phyloP scores from a whole-genome alignment of 2,329 filamentous ascomycete species.

The Ascochyta koolunga region DNA sequence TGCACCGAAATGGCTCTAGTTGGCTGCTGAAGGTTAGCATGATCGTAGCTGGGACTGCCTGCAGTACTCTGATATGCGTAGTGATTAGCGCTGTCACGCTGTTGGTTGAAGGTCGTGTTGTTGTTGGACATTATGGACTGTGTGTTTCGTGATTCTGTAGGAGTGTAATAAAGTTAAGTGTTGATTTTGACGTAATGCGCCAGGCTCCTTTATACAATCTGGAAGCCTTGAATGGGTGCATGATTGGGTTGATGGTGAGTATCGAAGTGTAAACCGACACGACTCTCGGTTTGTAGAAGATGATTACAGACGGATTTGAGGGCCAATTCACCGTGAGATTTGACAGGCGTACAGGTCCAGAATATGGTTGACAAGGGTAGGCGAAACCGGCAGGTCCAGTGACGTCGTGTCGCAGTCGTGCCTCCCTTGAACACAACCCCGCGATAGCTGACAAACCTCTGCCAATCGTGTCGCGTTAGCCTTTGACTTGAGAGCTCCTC shows the following conservation, averaged over 20 bases:
- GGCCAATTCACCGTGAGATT: neutral
- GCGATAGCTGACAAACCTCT: conserved; percentile 24
- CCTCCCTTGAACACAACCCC: conserved; percentile 15
- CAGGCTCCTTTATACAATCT: no score
- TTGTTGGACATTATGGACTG: neutral
- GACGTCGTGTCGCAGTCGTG: conserved; percentile 19
- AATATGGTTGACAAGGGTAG: neutral
- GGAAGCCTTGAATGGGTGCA: no score
- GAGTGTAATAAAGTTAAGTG: no score
- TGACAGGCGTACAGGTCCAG: neutral
- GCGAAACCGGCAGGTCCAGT: neutral
- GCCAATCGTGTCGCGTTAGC: neutral
- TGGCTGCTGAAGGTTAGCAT: neutral
- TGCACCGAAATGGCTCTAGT: no score
- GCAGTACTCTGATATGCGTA: neutral
- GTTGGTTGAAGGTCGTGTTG: neutral
- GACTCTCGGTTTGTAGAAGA: neutral
- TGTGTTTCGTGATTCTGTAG: neutral
- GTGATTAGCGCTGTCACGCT: neutral
- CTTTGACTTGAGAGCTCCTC: neutral
- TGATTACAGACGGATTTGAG: neutral
- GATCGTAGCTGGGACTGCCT: neutral
- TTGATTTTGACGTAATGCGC: neutral
- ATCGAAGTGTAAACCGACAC: no score
- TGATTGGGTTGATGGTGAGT: no score